Evolutionary conservation across 805 yeast genomes (phyloP), one percentile per base, ranked within the genome.

Genomic region (Wickerhamomyces bisporus): DNA sequence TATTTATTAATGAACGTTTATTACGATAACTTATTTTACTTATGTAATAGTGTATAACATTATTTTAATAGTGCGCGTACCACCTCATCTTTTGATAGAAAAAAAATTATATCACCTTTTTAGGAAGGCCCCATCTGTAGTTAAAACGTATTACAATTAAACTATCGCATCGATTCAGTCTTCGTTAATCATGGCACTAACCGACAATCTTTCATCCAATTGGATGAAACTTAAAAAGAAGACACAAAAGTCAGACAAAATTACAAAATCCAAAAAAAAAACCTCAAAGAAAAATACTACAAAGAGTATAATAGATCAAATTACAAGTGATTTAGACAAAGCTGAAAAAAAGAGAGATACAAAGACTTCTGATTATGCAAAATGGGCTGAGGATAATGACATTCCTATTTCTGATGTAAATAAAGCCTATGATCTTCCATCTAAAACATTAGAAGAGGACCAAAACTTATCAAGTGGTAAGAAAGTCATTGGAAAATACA

Each of bases 401-500:
- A 48, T 55, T 15, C 38, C 59, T 4, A n/a, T 47, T 3, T 48
- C 39, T 11, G 59, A 51, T 28, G 48, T 47, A 4, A 37, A 41
- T 6, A 37, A 46, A 29, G 48, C 55, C 1, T 50, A 55, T 29
- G 49, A 49, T 17, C 41, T 43, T 16, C 44, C 48, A 17, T 33
- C 44, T 9, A 28, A 26, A 6, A 38, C 28, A 4, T 32, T 36
- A 13, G 36, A 28, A 6, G 43, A 42, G n/a, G 23, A 25, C 4
- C 10, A 27, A 2, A 39, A 45, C 20, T 39, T 53, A n/a, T 39
- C 57, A 8, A 49, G 49, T 17, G 54, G 52, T 30, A 63, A 71
- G 41, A 62, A 57, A 36, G 70, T 71, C 31, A 65, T 78, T 1
- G 96, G 96, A 2, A 82, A 74, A 50, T 88, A 73, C 48, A 42